Evolutionary conservation across 306 rosid species (phyloP), one percentile per base, ranked within the genome.

Genomic region (Vigna reflexopilosa): DNA sequence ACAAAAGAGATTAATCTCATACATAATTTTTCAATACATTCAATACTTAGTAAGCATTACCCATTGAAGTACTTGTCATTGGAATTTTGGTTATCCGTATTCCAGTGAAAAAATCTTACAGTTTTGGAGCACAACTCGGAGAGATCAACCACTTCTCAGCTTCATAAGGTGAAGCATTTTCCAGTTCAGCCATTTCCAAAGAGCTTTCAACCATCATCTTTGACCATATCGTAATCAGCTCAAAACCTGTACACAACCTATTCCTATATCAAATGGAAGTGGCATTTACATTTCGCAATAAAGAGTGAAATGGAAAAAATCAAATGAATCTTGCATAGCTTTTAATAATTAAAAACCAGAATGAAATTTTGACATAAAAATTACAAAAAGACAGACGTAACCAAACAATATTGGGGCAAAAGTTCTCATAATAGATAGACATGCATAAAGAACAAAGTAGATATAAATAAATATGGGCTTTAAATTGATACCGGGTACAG

Each of bases 91-190:
- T 48, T 77, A 56, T 12, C 24, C 44, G 12, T 9, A 22, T 24
- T 63, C 22, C 54, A 75, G 73, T 34, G 38, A 63, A 63, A 65
- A 73, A 10, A 38, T 81, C 94, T 82, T 83, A 90, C 97, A 90
- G 49, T 67, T 84, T 80, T 69, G 87, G 85, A 79, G 95, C 86
- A 63, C 85, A 72, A 62, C 45, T 75, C 26, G 97, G 93, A 79
- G 82, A 82, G 55, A 93, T 75, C 51, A 87, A 85, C 97, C 97
- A 93, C 83, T 89, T 93, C 85, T 85, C 85, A 77, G 97, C 92
- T 36, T 93, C 97, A 77, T 86, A 82, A 77, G 97, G 90, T 4
- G 94, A 87, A 78, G 77, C 81, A 77, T 91, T 91, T 89, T 89
- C 97, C 84, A 89, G 64, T 79, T 86, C 97, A 16, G 91, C 97